Evolutionary conservation across 352 stramenopile species (phyloP), one percentile per base, ranked within the genome.

Genomic region (Phytophthora uliginosa): DNA sequence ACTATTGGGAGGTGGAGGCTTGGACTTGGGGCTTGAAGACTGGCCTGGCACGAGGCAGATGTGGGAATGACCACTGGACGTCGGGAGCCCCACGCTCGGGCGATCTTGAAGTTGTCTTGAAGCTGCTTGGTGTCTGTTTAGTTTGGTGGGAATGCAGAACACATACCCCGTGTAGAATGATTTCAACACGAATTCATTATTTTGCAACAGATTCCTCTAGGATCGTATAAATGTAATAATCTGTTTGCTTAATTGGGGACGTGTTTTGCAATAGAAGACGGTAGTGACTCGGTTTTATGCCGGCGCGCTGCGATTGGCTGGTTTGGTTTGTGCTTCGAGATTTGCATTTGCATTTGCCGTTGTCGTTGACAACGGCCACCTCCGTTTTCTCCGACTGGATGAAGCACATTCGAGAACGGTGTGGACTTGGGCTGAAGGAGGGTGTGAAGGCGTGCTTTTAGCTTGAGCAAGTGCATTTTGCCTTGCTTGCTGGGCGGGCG

Each of bases 61-160:
- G 63, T 1, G 42, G 61, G 17, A 73, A 57, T 78, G 72, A 74
- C 40, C 22, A n/a, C 18, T 12, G 18, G 20, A 1, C 22, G 31
- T 6, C 7, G 6, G 3, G 48, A 2, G 20, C n/a, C 22, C 38
- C 38, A n/a, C 38, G 13, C 24, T 51, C 0, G 42, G 18, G 13
- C 58, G 48, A 68, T 68, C 54, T 76, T 76, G 63, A 76, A 76
- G 69, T 68, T 50, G 9, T 24, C 15, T 52, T 52, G 45, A 52
- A 52, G 40, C n/a, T 47, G 18, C 17, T 73, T 71, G 42, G 42
- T 24, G 42, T 13, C 0, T 20, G 42, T 20, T 24, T 51, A 20
- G 8, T 20, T 51, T 51, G 24, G 42, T 0, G 7, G 3, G 18
- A 22, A 51, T n/a, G 9, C 4, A 45, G 13, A 45, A 9, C 38